Evolutionary conservation across 768 basidiomycete species (phyloP), one percentile per base, ranked within the genome.

Genomic region (Porphyrellus cyaneotinctus): DNA sequence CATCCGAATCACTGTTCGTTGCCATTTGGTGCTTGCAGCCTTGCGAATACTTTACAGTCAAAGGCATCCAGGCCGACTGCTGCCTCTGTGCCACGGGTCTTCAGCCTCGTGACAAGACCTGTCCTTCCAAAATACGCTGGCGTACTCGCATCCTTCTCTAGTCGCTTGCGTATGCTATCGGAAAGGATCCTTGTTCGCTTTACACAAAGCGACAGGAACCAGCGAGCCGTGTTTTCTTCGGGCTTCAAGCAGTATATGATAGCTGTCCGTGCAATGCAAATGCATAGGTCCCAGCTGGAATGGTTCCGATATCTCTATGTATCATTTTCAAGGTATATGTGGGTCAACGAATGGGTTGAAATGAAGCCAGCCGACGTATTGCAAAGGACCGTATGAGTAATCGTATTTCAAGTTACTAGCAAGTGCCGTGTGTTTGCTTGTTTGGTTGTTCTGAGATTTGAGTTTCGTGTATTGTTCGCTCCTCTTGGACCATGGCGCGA

Each of bases 221-320:
- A 22, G 24, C 55, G 46, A 38, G 54, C 47, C 11, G 72, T 81
- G 6, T 83, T 87, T 57, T 73, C 87, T 6, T 80, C 86, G 7
- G 80, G 83, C 28, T 64, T 80, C 32, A 51, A 56, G 23, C 80
- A 78, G 39, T 94, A 88, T 59, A 41, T 70, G 47, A 74, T 64
- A 22, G 81, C 86, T 4, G 63, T 88, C 13, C 62, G 70, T 24
- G 91, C 93, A 7, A 92, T 94, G 84, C 68, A 71, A 54, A 71
- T 76, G 52, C 94, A 97, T 59, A 56, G 71, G 49, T 84, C 83
- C 53, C 94, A 97, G 73, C 70, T 91, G 53, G 81, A 83, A 38
- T 95, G 93, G 93, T 95, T 92, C 73, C 80, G 94, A 37, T 91
- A 87, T 81, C 71, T 94, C 51, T 89, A 93, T 64, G 75, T 95